Conservation (phyloP, 2,329 filamentous ascomycete species). For the Botrytis pseudocinerea region DNA sequence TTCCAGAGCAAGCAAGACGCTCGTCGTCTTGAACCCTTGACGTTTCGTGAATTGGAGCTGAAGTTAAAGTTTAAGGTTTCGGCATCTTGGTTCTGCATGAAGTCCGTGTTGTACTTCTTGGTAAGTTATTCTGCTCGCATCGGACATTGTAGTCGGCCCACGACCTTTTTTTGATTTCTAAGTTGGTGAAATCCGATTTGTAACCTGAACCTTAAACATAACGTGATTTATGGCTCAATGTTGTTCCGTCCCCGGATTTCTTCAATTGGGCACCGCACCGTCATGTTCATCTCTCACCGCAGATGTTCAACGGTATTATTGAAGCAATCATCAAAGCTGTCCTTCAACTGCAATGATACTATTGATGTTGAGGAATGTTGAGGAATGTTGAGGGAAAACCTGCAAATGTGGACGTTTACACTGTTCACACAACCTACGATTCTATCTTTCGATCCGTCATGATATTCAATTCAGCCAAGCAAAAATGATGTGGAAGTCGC, state of each 20-base stretch:
- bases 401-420: not conserved
- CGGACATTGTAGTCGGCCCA: not conserved
- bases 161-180: not conserved
- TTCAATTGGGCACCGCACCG: not conserved
- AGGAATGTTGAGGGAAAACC: too few species aligned
- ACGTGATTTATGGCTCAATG: not conserved
- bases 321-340: not conserved
- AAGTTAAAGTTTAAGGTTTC: not conserved
- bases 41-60: not conserved
- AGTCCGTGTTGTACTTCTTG: too few species aligned
- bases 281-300: not conserved
- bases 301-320: not conserved
- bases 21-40: not conserved
- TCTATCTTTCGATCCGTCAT: not conserved
- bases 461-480: not conserved
- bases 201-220: too few species aligned
- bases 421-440: too few species aligned
- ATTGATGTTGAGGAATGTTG: not conserved
- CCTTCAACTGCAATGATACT: not conserved
- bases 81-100: not conserved
- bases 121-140: not conserved
- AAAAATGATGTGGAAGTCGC: constrained; percentile 4
- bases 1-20: not conserved
- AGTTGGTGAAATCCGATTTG: not conserved
- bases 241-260: not conserved